Conservation (phyloP, 768 basidiomycete species). For the Suillus fuscotomentosus region DNA sequence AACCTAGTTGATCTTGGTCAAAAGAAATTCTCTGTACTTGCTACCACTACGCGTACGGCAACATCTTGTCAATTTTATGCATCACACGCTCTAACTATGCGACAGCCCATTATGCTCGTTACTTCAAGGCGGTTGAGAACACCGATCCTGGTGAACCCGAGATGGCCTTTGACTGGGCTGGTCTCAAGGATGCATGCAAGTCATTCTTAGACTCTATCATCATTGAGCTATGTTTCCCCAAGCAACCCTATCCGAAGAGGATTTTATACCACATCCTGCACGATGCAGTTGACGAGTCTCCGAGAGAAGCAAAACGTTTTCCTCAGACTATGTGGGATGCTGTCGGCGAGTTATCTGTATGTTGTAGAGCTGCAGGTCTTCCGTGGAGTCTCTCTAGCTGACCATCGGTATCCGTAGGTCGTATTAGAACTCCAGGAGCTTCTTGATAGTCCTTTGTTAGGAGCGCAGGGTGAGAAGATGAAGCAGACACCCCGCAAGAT, state of each 20-base stretch:
- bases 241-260: constrained; percentile 61
- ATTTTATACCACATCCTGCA: constrained; percentile 66
- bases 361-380: constrained; percentile 1
- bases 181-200: constrained; percentile 59
- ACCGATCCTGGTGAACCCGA: constrained; percentile 45
- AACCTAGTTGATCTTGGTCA: constrained; percentile 61
- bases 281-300: constrained; percentile 72
- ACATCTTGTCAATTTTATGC: constrained; percentile 5
- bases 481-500: constrained; percentile 47
- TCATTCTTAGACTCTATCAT: constrained; percentile 85
- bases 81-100: constrained; percentile 6
- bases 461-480: constrained; percentile 53
- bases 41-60: constrained; percentile 64
- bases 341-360: constrained; percentile 77
- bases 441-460: constrained; percentile 60
- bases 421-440: constrained; percentile 65
- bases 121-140: constrained; percentile 54
- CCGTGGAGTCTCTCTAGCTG: not conserved
- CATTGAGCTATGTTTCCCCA: constrained; percentile 78
- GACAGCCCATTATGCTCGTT: constrained; percentile 68
- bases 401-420: constrained; percentile 37
- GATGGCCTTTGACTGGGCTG: constrained; percentile 64
- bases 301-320: constrained; percentile 71
- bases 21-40: constrained; percentile 63
- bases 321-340: constrained; percentile 81